Conservation (phyloP, 1,284 basidiomycete species). For the Rhizoctonia solani region DNA sequence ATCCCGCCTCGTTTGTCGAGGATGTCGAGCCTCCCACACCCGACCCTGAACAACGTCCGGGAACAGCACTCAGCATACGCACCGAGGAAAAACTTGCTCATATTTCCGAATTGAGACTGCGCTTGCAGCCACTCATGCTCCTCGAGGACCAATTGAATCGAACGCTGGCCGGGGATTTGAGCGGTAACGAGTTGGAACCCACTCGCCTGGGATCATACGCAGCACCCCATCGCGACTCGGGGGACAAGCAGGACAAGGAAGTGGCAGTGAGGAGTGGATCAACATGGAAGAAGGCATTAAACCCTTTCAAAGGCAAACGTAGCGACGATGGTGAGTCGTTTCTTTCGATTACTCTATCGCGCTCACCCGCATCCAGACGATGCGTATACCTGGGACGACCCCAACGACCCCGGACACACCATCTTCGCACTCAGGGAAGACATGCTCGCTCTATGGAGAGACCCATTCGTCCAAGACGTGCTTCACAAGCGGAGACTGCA, state of each 20-base stretch:
- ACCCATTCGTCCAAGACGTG: slow-evolving; percentile 60
- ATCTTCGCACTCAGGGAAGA: slow-evolving; percentile 62
- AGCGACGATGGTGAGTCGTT: slow-evolving; percentile 19
- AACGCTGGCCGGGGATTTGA: slow-evolving; percentile 59
- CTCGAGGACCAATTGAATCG: slow-evolving; percentile 69
- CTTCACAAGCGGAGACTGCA: slow-evolving; percentile 65
- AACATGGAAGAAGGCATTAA: slow-evolving; percentile 74
- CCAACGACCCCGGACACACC: slow-evolving; percentile 69
- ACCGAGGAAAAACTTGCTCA: slow-evolving; percentile 36
- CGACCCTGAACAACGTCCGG: slow-evolving; percentile 22
- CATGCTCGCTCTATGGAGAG: slow-evolving; percentile 74
- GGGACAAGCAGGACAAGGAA: slow-evolving; percentile 54
- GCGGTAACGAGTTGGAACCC: slow-evolving; percentile 57
- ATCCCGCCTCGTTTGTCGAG: slow-evolving; percentile 47
- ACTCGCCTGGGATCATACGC: slow-evolving; percentile 47
- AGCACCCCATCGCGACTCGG: slow-evolving; percentile 44
- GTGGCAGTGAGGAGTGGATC: slow-evolving; percentile 63
- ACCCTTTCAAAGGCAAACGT: background rate
- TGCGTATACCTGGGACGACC: slow-evolving; percentile 76
- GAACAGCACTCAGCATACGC: slow-evolving; percentile 12
- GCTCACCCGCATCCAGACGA: background rate
- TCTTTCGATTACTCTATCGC: background rate
- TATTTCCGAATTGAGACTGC: slow-evolving; percentile 62
- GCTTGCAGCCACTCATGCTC: slow-evolving; percentile 64
- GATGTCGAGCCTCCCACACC: slow-evolving; percentile 37